Conservation (phyloP, 2,329 filamentous ascomycete species). For the Clarireedia sp. region DNA sequence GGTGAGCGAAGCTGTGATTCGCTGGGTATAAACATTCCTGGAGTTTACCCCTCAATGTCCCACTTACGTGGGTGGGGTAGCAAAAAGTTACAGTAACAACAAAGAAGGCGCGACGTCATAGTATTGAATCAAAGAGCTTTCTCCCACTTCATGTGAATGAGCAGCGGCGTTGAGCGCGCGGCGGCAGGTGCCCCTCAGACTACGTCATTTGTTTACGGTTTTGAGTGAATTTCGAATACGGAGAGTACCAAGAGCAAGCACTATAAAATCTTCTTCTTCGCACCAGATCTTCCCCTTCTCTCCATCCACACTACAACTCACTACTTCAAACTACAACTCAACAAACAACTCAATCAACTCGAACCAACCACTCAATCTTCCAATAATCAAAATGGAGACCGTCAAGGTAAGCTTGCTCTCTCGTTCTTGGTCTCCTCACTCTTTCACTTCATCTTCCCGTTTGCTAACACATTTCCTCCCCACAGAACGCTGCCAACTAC, state of each 20-base stretch:
- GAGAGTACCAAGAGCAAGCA: not conserved
- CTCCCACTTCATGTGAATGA: no score
- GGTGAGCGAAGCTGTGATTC: no score
- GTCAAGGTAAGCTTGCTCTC: constrained; percentile 24
- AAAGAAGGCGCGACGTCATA: no score
- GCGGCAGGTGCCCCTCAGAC: no score
- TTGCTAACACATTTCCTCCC: constrained; percentile 5
- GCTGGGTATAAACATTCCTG: no score
- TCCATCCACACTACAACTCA: constrained; percentile 13
- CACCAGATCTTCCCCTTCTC: not conserved
- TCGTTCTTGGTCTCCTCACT: not conserved
- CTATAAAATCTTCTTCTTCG: constrained; percentile 6
- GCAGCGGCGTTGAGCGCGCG: no score
- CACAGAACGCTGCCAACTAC: constrained; percentile 46
- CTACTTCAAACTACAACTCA: constrained; percentile 15
- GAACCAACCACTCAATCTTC: constrained; percentile 16
- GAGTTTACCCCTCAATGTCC: no score
- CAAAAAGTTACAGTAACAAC: no score
- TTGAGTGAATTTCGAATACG: no score
- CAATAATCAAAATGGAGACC: constrained; percentile 28
- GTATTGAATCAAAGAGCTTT: no score
- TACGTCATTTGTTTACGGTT: no score
- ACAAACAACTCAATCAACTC: constrained; percentile 10
- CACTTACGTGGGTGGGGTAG: no score
- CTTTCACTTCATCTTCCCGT: not conserved